These are phyloP conservation scores for Datisca glomerata DNA, from an alignment of 306 rosid species.

Conservation along the genomic window DNA sequence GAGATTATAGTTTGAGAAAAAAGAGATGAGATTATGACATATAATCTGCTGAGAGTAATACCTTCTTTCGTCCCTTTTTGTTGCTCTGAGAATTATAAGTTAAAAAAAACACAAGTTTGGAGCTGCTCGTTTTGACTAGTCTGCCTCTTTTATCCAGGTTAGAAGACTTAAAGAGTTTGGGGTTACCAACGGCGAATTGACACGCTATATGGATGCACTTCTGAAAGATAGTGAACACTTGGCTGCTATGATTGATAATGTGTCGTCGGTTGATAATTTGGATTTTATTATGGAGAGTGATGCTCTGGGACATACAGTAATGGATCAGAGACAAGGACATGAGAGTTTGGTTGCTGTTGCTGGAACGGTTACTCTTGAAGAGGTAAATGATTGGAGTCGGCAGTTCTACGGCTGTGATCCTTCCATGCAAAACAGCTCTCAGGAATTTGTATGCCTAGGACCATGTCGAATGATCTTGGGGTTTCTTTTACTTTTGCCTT, in stretches of 20 bases:
- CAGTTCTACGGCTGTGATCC: too few species aligned
- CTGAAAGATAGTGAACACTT: slow-evolving; percentile 95
- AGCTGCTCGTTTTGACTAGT: slow-evolving; percentile 10
- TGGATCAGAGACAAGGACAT: slow-evolving; percentile 99
- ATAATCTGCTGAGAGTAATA: too few species aligned
- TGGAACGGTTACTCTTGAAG: slow-evolving; percentile 87
- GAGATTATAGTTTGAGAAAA: not conserved
- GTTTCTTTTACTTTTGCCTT: too few species aligned
- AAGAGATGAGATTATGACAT: not conserved
- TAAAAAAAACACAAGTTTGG: slow-evolving; percentile 1
- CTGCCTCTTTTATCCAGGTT: slow-evolving; percentile 36
- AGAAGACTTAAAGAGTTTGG: slow-evolving; percentile 95
- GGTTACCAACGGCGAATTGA: slow-evolving; percentile 95
- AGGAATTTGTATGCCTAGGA: too few species aligned
- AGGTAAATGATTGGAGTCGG: slow-evolving; percentile 48
- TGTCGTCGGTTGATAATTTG: slow-evolving; percentile 97
- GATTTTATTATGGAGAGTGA: slow-evolving; percentile 99
- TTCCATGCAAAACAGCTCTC: too few species aligned
- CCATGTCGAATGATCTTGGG: too few species aligned
- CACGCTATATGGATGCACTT: slow-evolving; percentile 91
- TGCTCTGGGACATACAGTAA: slow-evolving; percentile 85
- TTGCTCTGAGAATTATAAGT: too few species aligned
- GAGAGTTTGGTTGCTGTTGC: slow-evolving; percentile 89
- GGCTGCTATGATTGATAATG: slow-evolving; percentile 97
- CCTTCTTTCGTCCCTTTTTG: too few species aligned